Evolutionary conservation across 129 eudicot genomes (phyloP).

Genomic region (Lactuca saligna): DNA sequence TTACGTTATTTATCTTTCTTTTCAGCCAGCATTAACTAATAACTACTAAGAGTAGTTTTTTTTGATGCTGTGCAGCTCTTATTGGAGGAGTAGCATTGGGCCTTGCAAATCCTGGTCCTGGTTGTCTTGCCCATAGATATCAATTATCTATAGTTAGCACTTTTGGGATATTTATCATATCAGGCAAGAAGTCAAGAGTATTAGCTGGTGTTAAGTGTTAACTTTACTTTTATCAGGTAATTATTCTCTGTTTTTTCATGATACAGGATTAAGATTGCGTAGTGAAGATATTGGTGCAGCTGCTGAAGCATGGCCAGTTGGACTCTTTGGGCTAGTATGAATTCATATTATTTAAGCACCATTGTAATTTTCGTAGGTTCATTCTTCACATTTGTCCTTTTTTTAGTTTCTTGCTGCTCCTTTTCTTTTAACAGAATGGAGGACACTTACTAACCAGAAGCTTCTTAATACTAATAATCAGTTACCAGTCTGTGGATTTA

Average conservation of each 20-base stretch:
- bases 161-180: slow-evolving; percentile 70
- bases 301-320: slow-evolving; percentile 93
- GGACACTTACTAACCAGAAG: neutral
- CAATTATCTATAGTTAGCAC: slow-evolving; percentile 70
- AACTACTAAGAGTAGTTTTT: neutral
- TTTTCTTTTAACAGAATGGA: neutral
- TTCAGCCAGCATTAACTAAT: neutral
- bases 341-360: slow-evolving; percentile 24
- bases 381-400: neutral
- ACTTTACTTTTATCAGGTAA: neutral
- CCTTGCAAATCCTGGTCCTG: slow-evolving; percentile 68
- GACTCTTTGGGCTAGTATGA: slow-evolving; percentile 82
- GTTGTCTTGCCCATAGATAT: slow-evolving; percentile 73
- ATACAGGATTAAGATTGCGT: slow-evolving; percentile 71
- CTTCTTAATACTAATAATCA: neutral
- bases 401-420: too few species aligned
- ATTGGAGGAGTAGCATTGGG: slow-evolving; percentile 70
- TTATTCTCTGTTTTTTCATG: slow-evolving; percentile 16
- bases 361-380: slow-evolving; percentile 17
- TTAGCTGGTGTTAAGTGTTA: neutral
- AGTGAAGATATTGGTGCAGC: slow-evolving; percentile 80
- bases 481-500: neutral
- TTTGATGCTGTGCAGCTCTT: slow-evolving; percentile 63
- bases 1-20: neutral
- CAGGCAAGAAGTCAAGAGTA: slow-evolving; percentile 52